These are phyloP conservation scores for Blechomonas ayalai DNA, from an alignment of 208 protist species.

Conservation along the genomic window DNA sequence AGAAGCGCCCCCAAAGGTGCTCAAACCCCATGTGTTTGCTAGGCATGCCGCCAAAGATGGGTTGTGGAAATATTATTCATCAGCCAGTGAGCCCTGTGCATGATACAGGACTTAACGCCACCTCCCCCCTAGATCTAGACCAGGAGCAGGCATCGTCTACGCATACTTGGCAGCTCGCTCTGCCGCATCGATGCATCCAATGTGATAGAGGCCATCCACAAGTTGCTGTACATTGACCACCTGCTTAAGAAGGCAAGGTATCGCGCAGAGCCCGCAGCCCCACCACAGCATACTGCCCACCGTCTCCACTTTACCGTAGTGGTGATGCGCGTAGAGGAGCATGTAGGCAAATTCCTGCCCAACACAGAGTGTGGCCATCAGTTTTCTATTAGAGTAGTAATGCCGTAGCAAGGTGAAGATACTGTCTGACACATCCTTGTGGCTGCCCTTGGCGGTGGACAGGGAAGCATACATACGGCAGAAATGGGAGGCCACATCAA, in stretches of 20 bases:
- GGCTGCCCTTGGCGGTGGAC: conserved; percentile 44
- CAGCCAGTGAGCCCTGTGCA: too few relatives aligned
- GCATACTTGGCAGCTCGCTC: conserved; percentile 33
- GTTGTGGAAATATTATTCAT: too few relatives aligned
- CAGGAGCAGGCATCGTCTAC: too few relatives aligned
- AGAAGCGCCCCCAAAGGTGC: too few relatives aligned
- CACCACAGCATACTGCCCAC: conserved; percentile 21
- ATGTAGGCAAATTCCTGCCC: conserved; percentile 92
- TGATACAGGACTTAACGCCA: too few relatives aligned
- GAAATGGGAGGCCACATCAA: conserved; percentile 92
- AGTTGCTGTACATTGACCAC: conserved; percentile 89
- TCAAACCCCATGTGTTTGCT: too few relatives aligned
- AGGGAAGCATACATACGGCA: conserved; percentile 89
- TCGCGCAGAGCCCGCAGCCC: conserved; percentile 19
- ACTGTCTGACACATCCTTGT: conserved; percentile 85
- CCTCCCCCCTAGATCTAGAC: too few relatives aligned
- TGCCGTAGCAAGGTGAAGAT: conserved; percentile 72
- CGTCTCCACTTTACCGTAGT: conserved; percentile 22
- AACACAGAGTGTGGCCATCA: conserved; percentile 84
- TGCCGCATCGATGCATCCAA: conserved; percentile 61
- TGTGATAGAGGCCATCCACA: conserved; percentile 75
- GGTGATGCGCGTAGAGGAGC: conserved; percentile 66
- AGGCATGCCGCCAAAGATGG: too few relatives aligned
- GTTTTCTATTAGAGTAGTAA: conserved; percentile 87
- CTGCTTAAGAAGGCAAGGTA: conserved; percentile 78